Conservation (phyloP, 345 rosid species). For the Camelina sativa region DNA sequence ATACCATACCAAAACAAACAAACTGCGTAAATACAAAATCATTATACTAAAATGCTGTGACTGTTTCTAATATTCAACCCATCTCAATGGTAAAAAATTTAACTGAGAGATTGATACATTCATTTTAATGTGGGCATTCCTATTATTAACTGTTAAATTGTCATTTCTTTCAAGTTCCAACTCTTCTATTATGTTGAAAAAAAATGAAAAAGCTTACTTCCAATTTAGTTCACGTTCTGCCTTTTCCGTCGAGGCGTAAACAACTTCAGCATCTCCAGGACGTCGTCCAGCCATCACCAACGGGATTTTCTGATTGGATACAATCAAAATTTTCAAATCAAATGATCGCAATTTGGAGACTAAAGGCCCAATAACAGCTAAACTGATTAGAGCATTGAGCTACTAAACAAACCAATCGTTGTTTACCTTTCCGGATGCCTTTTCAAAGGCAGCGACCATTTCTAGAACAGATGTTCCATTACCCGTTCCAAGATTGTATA, state of each 20-base stretch:
- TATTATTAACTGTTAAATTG: neutral
- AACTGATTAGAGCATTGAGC: neutral
- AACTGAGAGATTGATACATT: neutral
- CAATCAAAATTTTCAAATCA: neutral
- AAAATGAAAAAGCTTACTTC: constrained; percentile 66
- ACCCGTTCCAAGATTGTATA: constrained; percentile 97
- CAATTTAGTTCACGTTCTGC: constrained; percentile 83
- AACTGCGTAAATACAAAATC: neutral
- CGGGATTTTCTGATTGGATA: constrained; percentile 70
- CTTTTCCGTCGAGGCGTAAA: constrained; percentile 82
- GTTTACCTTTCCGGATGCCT: constrained; percentile 89
- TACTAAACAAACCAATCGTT: neutral
- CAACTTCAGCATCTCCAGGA: constrained; percentile 86
- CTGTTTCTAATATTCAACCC: no score
- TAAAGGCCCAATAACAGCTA: neutral
- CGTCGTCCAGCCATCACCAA: constrained; percentile 74
- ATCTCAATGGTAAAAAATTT: no score
- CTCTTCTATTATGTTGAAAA: neutral
- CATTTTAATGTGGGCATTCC: neutral
- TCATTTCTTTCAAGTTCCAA: neutral
- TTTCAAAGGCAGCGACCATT: constrained; percentile 96
- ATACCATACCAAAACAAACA: constrained; percentile 17
- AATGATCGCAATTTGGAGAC: no score
- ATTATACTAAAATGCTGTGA: neutral
- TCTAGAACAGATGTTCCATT: constrained; percentile 95